Percentiles rank a stretch among this genome's conserved stretches.
These are phyloP conservation scores for Fraxinus pennsylvanica DNA, from an alignment of 257 asterid species.

Conservation along the genomic window DNA sequence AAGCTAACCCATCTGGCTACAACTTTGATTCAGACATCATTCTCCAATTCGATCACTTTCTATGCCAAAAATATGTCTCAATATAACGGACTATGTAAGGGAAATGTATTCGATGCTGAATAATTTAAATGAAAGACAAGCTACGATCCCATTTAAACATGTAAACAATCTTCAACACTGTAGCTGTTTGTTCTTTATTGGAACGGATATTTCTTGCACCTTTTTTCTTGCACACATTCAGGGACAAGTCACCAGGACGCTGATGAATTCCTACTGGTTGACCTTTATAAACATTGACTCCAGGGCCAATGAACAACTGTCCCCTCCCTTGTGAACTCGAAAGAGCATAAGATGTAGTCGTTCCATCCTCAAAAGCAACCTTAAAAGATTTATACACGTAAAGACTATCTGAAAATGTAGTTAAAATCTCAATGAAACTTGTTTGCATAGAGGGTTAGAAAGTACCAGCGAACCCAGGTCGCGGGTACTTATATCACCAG, in stretches of 20 bases:
- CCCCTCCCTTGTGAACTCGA: conserved; percentile 94
- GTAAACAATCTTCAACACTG: no score
- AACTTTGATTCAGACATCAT: no score
- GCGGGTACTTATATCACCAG: conserved; percentile 93
- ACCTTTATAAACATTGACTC: conserved; percentile 86
- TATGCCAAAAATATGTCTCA: no score
- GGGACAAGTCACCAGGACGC: conserved; percentile 89
- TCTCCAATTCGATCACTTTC: no score
- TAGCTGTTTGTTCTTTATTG: no score
- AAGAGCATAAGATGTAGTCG: conserved; percentile 82
- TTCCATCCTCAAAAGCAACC: conserved; percentile 97
- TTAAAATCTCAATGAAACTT: background rate
- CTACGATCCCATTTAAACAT: no score
- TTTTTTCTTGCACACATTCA: conserved; percentile 94
- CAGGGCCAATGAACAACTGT: conserved; percentile 84
- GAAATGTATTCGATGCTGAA: no score
- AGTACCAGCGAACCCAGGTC: conserved; percentile 94
- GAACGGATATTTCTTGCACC: conserved; percentile 97
- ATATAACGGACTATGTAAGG: no score
- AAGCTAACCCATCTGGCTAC: no score
- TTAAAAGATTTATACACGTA: conserved; percentile 15
- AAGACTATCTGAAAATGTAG: conserved; percentile 1
- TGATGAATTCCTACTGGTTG: conserved; percentile 95
- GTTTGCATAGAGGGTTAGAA: background rate
- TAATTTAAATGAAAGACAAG: no score